Base-by-base conservation (phyloP, 305 asterid genomes). In the Solanum aculeatissimum region DNA sequence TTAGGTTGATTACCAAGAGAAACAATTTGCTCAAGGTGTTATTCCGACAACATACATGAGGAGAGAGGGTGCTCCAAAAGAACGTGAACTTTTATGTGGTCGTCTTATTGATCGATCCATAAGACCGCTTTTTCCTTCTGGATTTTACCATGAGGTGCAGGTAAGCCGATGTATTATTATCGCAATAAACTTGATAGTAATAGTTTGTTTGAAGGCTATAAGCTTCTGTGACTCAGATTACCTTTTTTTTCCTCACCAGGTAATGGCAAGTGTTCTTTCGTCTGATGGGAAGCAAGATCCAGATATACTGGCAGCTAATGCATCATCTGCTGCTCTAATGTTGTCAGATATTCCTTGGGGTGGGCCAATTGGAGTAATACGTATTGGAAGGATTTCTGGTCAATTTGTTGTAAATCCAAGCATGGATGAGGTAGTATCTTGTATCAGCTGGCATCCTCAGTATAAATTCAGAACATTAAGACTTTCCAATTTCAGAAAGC, bases 21-120 rank as follows among this genome's bases (percentile, higher is more conserved):
- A 97, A 86, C 98, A 92, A 86, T 97, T 91, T 84, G 98, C 99
- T 86, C 99, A 94, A 90, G 93, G 99, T 70, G 88, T 91, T 87
- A 97, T 97, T 87, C 98, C 99, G 11, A 87, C 54, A 87, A 93
- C 98, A 40, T 97, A 86, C 87, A 97, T 95, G 99, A 89, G 98
- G 85, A 92, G 99, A 91, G 98, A 95, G 93, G 98, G 98, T 83
- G 98, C 98, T 87, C 98, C 98, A 70, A 97, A 92, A 87, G 98
- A 95, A 87, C 95, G 99, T 9, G 99, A 95, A 86, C 99, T 97
- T 84, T 89, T 97, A 88, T 91, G 96, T 83, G 99, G 98, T 78
- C 98, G 98, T 53, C 90, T 95, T 84, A 97, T 97, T 88, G 99
- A 97, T 91, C 89, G 98, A 65, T 98, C 99, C 25, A 94, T 97